Evolutionary conservation across 2,329 filamentous ascomycete genomes (phyloP), one percentile per base, ranked within the genome.

Genomic region (Cercospora brassicicola): DNA sequence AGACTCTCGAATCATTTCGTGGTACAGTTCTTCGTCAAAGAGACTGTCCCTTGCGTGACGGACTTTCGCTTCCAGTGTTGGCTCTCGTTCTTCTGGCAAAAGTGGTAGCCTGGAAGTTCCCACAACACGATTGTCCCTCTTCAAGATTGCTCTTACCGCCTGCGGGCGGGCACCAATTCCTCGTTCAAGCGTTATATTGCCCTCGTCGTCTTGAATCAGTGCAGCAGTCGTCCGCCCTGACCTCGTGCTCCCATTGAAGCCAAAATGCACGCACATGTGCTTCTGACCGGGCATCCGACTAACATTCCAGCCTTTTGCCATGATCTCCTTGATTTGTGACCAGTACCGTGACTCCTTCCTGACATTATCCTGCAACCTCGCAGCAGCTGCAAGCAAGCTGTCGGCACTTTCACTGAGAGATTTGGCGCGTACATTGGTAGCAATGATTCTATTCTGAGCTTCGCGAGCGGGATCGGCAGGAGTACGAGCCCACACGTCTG

Each of bases 1-100:
- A 0, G 91, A 89, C 80, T 99, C 95, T 18, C 92, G 87, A 62
- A 90, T 89, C 68, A 98, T 84, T 79, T 99, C 95, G 73, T 96
- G 89, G 86, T 93, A 97, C 1, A 99, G 82, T 77, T 99, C 95
- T 76, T 94, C 90, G 30, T 91, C 89, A 74, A 92, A 93, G 20
- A 94, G 84, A 60, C 91, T 92, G 78, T 95, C 91, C 66, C 92
- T 86, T 2, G 92, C 91, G 73, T 91, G 87, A 18, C 90, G 86
- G 33, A 96, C 91, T 9, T 89, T 85, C 31, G 88, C 84, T 72
- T 92, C 88, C 8, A 94, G 82, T 1, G 86, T 83, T 2, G 85
- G 83, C 42, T 90, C 85, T 39, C 87, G 84, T 28, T 84, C 71
- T 7, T 73, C 69, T 4, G 74, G 69, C n/a, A 75, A 31, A 5